Evolutionary conservation across 2,329 filamentous ascomycete species (phyloP), one percentile per base, ranked within the genome.

Genomic region (Coleophoma cylindrospora): DNA sequence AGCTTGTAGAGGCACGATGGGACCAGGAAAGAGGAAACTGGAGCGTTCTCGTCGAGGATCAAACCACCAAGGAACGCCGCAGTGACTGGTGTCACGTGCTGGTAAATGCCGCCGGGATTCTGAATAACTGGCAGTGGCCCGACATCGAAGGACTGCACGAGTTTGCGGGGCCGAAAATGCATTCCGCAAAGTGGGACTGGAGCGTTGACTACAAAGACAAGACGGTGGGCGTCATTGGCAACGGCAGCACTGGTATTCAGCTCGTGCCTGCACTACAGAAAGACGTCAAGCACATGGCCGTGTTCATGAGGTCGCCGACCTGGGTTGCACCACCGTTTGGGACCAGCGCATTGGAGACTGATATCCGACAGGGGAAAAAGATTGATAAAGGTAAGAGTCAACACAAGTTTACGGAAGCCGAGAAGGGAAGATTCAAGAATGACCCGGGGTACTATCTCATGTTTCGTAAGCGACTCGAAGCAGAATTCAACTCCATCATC

Each of bases 1-100:
- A 74, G 55, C 70, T 76, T 17, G 61, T 69, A 0, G 69, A 70
- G 14, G 68, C 70, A 6, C 67, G 69, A 43, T 78, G 74, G 75
- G 62, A 74, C 50, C 72, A 75, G 15, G 63, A 70, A 1, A 62
- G 59, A 6, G 74, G 73, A 8, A 68, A 72, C 51, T 79, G 74
- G 74, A 68, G 64, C 6, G 68, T 79, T 15, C 70, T 67, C 34
- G 59, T 77, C 3, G 63, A 65, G 27, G 65, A 77, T 49, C 34
- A 17, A 36, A 70, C 77, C 0, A 67, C 70, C 0, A 70, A 72
- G 4, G 71, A 68, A 21, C 17, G 43, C 40, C 22, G 36, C 32
- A 38, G 53, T 14, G 57, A 57, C 41, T 53, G 50, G 52, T 53
- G 51, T 34, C 50, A 59, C 36, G 47, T 59, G 11, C 41, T 59